These are phyloP conservation scores for Earliella scabrosa DNA, from an alignment of 1,284 basidiomycete species.

Conservation along the genomic window DNA sequence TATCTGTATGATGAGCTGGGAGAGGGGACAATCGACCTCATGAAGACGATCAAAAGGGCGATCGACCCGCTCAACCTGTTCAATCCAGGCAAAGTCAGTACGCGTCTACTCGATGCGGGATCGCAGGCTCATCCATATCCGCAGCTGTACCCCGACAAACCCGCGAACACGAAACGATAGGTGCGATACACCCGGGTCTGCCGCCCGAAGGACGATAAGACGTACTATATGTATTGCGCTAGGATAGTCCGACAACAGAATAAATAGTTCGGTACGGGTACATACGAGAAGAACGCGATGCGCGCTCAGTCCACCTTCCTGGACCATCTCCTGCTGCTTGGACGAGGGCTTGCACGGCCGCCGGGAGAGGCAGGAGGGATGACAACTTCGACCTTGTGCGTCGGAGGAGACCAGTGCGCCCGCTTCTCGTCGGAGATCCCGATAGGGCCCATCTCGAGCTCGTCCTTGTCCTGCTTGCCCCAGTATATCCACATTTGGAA, in stretches of 20 bases:
- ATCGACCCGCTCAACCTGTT: slow-evolving; percentile 81
- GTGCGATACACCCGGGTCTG: too few species aligned
- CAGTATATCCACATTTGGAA: slow-evolving; percentile 85
- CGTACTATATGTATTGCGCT: too few species aligned
- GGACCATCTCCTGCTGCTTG: slow-evolving; percentile 66
- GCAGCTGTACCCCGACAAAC: too few species aligned
- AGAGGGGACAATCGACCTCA: slow-evolving; percentile 79
- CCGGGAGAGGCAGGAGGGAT: slow-evolving; percentile 35
- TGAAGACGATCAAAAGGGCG: slow-evolving; percentile 81
- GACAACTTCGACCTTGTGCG: slow-evolving; percentile 47
- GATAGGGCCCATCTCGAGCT: slow-evolving; percentile 26
- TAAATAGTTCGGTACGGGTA: too few species aligned
- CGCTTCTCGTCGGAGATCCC: slow-evolving; percentile 28
- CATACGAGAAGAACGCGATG: too few species aligned
- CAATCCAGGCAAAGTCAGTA: slow-evolving; percentile 91
- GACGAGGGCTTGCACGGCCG: slow-evolving; percentile 42
- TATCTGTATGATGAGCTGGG: slow-evolving; percentile 82
- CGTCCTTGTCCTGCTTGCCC: slow-evolving; percentile 57
- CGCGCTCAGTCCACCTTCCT: slow-evolving; percentile 68
- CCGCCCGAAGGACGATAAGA: too few species aligned
- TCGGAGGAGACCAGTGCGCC: slow-evolving; percentile 33
- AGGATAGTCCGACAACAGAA: too few species aligned
- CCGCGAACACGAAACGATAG: too few species aligned
- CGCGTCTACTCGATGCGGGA: too few species aligned
- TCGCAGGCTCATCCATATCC: too few species aligned